Percentiles rank a stretch among this genome's conserved stretches.
phyloP scores from a whole-genome alignment of 768 basidiomycete genomes.

The Inosperma sp. region DNA sequence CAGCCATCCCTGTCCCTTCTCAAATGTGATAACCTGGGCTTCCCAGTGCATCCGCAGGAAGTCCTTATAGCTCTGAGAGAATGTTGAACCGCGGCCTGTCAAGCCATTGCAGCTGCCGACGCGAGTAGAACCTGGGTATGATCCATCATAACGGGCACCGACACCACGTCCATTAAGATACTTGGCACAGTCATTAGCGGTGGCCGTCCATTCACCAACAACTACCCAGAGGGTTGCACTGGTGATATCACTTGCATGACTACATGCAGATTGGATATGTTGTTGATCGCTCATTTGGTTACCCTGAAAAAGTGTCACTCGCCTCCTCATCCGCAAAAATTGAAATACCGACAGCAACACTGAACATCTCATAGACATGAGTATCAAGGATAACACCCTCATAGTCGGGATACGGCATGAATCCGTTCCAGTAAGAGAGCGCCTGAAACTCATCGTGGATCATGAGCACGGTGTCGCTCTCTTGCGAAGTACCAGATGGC shows the following conservation, averaged over 20 bases:
- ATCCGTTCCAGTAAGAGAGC: constrained; percentile 64
- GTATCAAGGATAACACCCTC: constrained; percentile 76
- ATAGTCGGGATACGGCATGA: constrained; percentile 47
- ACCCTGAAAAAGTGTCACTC: constrained; percentile 29
- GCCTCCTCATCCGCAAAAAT: not conserved
- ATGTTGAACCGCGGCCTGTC: constrained; percentile 66
- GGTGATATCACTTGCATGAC: constrained; percentile 38
- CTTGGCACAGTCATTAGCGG: constrained; percentile 70
- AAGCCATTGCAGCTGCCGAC: constrained; percentile 68
- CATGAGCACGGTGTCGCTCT: constrained; percentile 60
- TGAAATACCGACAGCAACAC: constrained; percentile 40
- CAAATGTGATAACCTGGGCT: constrained; percentile 71
- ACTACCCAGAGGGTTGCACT: constrained; percentile 66
- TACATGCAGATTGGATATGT: constrained; percentile 59
- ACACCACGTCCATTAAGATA: constrained; percentile 78
- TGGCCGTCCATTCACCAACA: constrained; percentile 84
- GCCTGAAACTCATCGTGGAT: constrained; percentile 80
- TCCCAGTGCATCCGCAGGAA: constrained; percentile 81
- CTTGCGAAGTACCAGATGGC: constrained; percentile 14
- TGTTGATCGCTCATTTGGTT: constrained; percentile 43
- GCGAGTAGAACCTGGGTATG: constrained; percentile 45
- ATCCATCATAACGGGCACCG: constrained; percentile 64
- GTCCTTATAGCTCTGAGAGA: constrained; percentile 71
- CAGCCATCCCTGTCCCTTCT: constrained; percentile 66
- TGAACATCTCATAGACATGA: constrained; percentile 77